Percentiles rank a stretch among this genome's conserved stretches.
phyloP scores from a whole-genome alignment of 2,329 filamentous ascomycete genomes.

The Paecilomyces sp. region DNA sequence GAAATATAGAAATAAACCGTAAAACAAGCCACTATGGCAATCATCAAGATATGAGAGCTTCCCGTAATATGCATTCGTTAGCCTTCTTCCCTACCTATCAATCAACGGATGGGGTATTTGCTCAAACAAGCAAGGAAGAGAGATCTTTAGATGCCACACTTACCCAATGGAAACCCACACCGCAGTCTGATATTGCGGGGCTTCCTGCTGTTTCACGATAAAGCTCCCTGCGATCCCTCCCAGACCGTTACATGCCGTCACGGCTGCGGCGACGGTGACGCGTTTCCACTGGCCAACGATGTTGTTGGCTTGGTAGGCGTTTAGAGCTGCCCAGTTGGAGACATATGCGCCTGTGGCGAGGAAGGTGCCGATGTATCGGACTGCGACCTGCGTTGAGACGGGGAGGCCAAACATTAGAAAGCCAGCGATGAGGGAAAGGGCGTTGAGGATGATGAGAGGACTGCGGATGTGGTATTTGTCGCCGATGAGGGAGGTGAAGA shows the following conservation, averaged over 20 bases:
- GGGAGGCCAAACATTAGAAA: conserved; percentile 61
- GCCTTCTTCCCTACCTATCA: background rate
- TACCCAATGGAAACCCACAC: conserved; percentile 60
- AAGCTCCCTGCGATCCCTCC: conserved; percentile 61
- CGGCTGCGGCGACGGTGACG: conserved; percentile 53
- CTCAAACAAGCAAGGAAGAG: background rate
- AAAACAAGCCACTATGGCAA: conserved; percentile 46
- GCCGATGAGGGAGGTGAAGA: conserved; percentile 55
- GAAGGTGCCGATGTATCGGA: conserved; percentile 58
- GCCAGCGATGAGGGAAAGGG: conserved; percentile 53
- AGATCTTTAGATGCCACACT: conserved; percentile 1
- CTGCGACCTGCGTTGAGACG: conserved; percentile 44
- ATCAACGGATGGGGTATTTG: background rate
- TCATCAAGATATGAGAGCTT: conserved; percentile 53
- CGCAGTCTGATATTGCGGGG: conserved; percentile 57
- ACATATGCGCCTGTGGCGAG: conserved; percentile 62
- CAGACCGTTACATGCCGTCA: conserved; percentile 56
- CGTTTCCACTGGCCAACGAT: conserved; percentile 60
- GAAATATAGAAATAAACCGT: conserved; percentile 47
- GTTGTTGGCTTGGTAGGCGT: conserved; percentile 57
- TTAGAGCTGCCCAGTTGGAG: conserved; percentile 62
- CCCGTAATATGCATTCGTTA: background rate
- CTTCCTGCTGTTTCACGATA: conserved; percentile 56
- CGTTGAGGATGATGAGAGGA: conserved; percentile 60
- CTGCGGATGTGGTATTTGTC: conserved; percentile 56